Base-by-base conservation (phyloP, 2,329 filamentous ascomycete species). In the Cladophialophora exuberans region DNA sequence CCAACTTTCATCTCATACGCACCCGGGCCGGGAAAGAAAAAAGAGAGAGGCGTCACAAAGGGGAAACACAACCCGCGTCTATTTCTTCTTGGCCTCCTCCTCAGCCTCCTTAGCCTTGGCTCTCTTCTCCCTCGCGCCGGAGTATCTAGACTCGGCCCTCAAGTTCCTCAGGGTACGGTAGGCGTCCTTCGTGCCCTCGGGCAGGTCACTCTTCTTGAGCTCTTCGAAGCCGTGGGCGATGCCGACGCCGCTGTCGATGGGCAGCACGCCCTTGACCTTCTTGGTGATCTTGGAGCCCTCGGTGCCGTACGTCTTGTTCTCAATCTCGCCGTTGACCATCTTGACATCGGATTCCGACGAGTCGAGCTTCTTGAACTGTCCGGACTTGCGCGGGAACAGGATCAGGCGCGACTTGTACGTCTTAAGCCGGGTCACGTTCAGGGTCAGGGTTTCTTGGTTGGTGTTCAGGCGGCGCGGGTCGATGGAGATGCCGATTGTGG, bases 371-470 rank as follows among this genome's bases (percentile, higher is more conserved):
- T 96, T 97, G 81, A 87, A 85, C 81, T 94, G 86, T 80, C 92
- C 92, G 76, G 85, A 85, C 80, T 90, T 91, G 84, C 91, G 90
- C 75, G 94, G 94, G 85, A 99, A 97, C 76, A 99, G 85, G 77
- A 99, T 96, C 73, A 99, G 83, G 74, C 91, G 90, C 74, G 88
- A 85, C 83, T 88, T 89, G 91, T 96, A 99, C 76, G 90, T 90
- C 86, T 97, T 92, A 75, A 99, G 90, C 74, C 94, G 94, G 78
- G 89, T 89, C 70, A 99, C 93, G 81, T 99, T 99, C 83, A 84
- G 83, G 77, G 90, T 84, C 71, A 97, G 87, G 66, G 88, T 89
- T 85, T 97, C 94, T 83, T 95, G 90, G 73, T 88, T 94, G 73
- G 96, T 88, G 85, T 97, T 99, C 82, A 90, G 86, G 79, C 94